A percentile compares a stretch with the other conserved stretches of the same genome.
Evolutionary conservation across 257 asterid species (phyloP).

Genomic region (Orobanche coerulescens): DNA sequence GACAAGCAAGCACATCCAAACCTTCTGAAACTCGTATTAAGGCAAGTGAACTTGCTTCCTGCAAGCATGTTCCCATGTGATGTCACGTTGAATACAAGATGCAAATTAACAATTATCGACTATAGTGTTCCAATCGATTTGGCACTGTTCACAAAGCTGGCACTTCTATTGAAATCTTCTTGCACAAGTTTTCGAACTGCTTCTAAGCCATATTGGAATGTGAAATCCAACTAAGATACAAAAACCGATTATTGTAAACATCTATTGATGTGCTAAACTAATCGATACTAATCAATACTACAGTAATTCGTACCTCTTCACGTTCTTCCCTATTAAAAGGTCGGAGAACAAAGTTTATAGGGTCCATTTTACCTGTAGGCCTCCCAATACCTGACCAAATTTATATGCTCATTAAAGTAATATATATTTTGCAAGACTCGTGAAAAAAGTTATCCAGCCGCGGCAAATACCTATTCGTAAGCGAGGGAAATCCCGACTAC

Average conservation of each 20-base stretch:
- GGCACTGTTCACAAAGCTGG: constrained; percentile 72
- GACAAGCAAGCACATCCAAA: too few relatives aligned
- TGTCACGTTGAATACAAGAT: not conserved
- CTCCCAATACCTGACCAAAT: constrained; percentile 67
- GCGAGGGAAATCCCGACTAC: constrained; percentile 82
- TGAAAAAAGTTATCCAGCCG: not conserved
- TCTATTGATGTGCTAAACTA: not conserved
- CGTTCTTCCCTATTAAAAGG: constrained; percentile 76
- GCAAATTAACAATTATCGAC: not conserved
- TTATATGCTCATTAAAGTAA: not conserved
- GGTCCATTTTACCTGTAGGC: constrained; percentile 90
- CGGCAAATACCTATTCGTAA: constrained; percentile 59
- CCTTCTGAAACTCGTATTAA: too few relatives aligned
- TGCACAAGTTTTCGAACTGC: constrained; percentile 71
- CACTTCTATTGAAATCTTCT: constrained; percentile 62
- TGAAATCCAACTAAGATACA: constrained; percentile 60
- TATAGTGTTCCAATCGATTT: constrained; percentile 27
- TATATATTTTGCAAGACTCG: not conserved
- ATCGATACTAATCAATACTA: not conserved
- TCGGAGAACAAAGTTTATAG: constrained; percentile 68
- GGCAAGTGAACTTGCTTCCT: too few relatives aligned
- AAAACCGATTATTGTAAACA: constrained; percentile 1
- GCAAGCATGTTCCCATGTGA: not conserved
- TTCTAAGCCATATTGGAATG: constrained; percentile 64
- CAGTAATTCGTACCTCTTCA: constrained; percentile 47